A percentile compares a stretch with the other conserved stretches of the same genome.
Evolutionary conservation across 2,329 filamentous ascomycete genomes (phyloP).

Genomic region (Amauroascus niger): DNA sequence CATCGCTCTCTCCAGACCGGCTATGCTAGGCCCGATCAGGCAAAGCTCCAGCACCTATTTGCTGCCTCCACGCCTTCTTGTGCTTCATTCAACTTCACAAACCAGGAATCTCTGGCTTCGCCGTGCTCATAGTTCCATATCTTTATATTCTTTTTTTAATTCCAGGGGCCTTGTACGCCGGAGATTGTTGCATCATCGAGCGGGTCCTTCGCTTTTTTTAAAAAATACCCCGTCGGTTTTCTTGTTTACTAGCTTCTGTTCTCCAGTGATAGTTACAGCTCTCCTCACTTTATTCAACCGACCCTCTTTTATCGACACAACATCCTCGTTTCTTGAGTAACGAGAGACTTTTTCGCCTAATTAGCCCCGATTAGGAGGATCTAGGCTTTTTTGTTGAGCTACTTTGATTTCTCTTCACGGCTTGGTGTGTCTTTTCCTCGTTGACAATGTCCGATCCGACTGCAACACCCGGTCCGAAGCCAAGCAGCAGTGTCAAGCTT

Average conservation of each 20-base stretch:
- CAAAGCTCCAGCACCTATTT: neutral
- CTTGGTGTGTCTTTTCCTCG: neutral
- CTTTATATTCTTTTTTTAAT: conserved; percentile 8
- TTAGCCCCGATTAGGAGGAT: neutral
- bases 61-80: conserved; percentile 8
- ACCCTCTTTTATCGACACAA: neutral
- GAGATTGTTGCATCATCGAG: neutral
- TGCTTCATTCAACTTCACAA: too few species aligned
- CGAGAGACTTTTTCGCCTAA: neutral
- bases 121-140: neutral
- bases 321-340: neutral
- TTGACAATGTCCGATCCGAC: conserved; percentile 60
- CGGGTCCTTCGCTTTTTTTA: neutral
- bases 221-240: neutral
- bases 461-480: conserved; percentile 63
- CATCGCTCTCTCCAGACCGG: neutral
- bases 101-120: neutral
- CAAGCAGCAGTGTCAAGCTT: conserved; percentile 99
- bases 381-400: neutral
- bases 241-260: neutral
- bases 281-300: neutral
- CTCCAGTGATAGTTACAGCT: neutral
- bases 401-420: neutral
- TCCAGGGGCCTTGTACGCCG: neutral
- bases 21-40: conserved; percentile 8